Base-by-base conservation (phyloP, 2,329 filamentous ascomycete species). In the Coleophoma crateriformis region DNA sequence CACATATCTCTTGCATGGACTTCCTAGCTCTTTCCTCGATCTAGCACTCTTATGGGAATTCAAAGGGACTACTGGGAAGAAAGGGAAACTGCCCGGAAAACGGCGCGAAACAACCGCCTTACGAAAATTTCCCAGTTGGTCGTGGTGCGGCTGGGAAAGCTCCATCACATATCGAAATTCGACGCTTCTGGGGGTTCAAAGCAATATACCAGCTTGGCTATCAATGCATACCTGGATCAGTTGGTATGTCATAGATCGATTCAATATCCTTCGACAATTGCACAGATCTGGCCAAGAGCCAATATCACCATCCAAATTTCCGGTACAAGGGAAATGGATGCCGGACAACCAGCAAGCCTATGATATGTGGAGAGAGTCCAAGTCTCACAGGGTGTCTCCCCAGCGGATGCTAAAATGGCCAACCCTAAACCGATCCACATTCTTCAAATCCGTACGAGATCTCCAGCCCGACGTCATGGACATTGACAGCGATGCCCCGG, bases 221-320 rank as follows among this genome's bases (percentile, higher is more conserved):
- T 50, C 50, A 14, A 44, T 54, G 3, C 65, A 63, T 40, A 68
- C 66, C 0, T 68, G 66, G 67, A 68, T 69, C 20, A 46, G 52
- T 10, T 69, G 64, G 64, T 61, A 60, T 33, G 58, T 67, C 2
- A 54, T 64, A 13, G 63, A 67, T 43, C 60, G 56, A 3, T 50
- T 62, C 22, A 63, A 64, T 1, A 53, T 61, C 20, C 46, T 67
- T 7, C 38, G 33, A 45, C 42, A 7, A 32, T 17, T 39, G 41
- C 14, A 35, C 15, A 11, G 14, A 22, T 20, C 11, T 35, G 33
- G 40, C 7, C 17, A 20, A 17, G 8, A 20, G 15, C 15, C n/a
- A 32, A 12, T 13, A n/a, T 14, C 10, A 27, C 40, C 17, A 17
- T 2, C 17, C 11, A 37, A 37, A 12, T n/a, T 2, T n/a, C 34